Evolutionary conservation across 371 early-diverging fungal genomes (phyloP), one percentile per base, ranked within the genome.

Genomic region (Mortierella polycephala): DNA sequence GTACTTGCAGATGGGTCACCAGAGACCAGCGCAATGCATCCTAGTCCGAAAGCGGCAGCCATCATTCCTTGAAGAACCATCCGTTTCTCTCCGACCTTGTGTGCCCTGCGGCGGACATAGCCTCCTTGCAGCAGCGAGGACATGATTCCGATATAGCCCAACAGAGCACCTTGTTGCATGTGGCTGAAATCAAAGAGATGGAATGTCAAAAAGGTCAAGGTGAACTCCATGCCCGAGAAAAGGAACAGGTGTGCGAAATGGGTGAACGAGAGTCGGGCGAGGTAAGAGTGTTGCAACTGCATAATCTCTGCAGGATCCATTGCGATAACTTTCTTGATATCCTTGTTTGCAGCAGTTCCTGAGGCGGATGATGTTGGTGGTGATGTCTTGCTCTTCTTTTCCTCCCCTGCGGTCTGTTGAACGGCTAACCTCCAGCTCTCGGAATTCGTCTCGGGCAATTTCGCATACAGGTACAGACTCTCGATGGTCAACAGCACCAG

Each of bases 221-320:
- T 98, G 83, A 96, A 99, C 83, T 99, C 99, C 95, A 99, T 96
- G 8, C 98, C 99, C 5, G 95, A 94, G 81, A 98, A 99, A 46
- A 95, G 75, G 75, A 99, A 96, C 52, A 97, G 85, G 74, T 93
- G 96, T 9, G 90, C 81, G 70, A 95, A 94, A 75, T 97, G 97
- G 45, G 95, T 82, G 46, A 82, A 66, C 18, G 91, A 91, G 20
- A 97, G 88, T 0, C 82, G 74, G 4, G 77, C 40, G 14, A 92
- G 69, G 53, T 84, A 84, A 2, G 73, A 46, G 13, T 86, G 75
- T n/a, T 85, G 84, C 7, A 67, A 46, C 0, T 62, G 81, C 9
- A 60, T 44, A 47, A 76, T 67, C n/a, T 40, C 42, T 42, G 62
- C 67, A 9, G 62, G 23, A 18, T 59, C 67, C 67, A 67, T 45